Conservation (phyloP, 2,329 filamentous ascomycete species). For the Aspergillus neotritici region DNA sequence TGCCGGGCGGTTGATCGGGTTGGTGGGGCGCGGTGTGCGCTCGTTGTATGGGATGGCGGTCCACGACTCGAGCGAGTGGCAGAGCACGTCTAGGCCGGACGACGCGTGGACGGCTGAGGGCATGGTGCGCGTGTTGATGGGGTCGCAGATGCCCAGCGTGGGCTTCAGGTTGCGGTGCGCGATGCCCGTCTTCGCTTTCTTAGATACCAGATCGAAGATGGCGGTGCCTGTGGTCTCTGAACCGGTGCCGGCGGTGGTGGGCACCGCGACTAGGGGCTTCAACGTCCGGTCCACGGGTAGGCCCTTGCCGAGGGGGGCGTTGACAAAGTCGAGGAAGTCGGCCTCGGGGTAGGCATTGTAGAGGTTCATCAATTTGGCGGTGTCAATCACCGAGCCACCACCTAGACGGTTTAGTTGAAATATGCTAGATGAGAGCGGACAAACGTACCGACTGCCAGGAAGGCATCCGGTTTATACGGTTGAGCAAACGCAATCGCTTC, state of each 20-base stretch:
- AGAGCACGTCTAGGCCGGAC: constrained; percentile 90
- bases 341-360: constrained; percentile 88
- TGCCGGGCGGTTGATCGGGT: constrained; percentile 84
- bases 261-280: constrained; percentile 72
- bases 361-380: constrained; percentile 96
- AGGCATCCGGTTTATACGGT: constrained; percentile 75
- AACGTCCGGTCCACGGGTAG: constrained; percentile 65
- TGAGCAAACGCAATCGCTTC: constrained; percentile 85
- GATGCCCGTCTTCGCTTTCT: constrained; percentile 90
- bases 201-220: constrained; percentile 90
- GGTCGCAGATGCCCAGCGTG: constrained; percentile 78
- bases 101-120: constrained; percentile 86
- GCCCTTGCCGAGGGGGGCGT: constrained; percentile 84
- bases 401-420: constrained; percentile 27
- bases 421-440: not conserved
- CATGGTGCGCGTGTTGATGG: constrained; percentile 94
- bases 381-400: constrained; percentile 93
- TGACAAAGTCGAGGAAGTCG: constrained; percentile 95
- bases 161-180: constrained; percentile 94
- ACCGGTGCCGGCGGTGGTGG: constrained; percentile 79
- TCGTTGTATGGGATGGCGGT: constrained; percentile 93
- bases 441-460: constrained; percentile 71
- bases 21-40: constrained; percentile 73
- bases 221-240: constrained; percentile 96
- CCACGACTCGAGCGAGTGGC: constrained; percentile 93